A percentile compares a stretch with the other conserved stretches of the same genome.
phyloP scores from a whole-genome alignment of 129 eudicot genomes.

The Artemisia annua region DNA sequence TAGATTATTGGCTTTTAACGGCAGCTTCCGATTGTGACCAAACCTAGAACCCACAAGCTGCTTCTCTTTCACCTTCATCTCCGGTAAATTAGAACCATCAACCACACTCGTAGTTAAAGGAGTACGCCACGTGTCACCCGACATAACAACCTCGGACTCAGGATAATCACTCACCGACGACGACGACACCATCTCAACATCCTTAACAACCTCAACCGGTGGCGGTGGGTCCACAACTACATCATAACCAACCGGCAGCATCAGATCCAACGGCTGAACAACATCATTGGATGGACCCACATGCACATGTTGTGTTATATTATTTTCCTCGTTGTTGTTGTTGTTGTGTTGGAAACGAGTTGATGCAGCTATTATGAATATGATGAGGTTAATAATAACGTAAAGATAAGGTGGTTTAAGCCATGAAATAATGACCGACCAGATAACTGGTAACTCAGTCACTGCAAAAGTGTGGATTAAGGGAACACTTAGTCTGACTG shows the following conservation, averaged over 20 bases:
- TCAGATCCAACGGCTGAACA: neutral
- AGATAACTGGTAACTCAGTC: conserved; percentile 41
- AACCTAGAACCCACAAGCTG: conserved; percentile 49
- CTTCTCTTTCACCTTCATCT: conserved; percentile 32
- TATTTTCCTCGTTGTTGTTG: conserved; percentile 12
- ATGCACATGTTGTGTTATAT: neutral
- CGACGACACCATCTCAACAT: too few relatives aligned
- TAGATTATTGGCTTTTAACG: conserved; percentile 36
- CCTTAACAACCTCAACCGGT: too few relatives aligned
- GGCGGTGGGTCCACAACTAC: too few relatives aligned
- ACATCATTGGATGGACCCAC: conserved; percentile 23
- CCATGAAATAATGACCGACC: conserved; percentile 47
- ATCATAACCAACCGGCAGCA: too few relatives aligned
- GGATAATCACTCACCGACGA: too few relatives aligned
- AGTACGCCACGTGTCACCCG: neutral
- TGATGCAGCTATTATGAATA: conserved; percentile 64
- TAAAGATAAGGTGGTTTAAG: conserved; percentile 77
- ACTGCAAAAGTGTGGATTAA: conserved; percentile 30
- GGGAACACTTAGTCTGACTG: conserved; percentile 43
- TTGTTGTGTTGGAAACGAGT: conserved; percentile 45
- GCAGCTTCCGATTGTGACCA: conserved; percentile 52
- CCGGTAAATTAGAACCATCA: conserved; percentile 4
- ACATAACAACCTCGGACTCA: neutral
- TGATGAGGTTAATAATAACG: conserved; percentile 67
- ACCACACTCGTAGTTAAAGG: neutral